A percentile compares a stretch with the other conserved stretches of the same genome.
These are phyloP conservation scores for Cadophora luteo-olivacea DNA, from an alignment of 2,329 filamentous ascomycete species.

Conservation along the genomic window DNA sequence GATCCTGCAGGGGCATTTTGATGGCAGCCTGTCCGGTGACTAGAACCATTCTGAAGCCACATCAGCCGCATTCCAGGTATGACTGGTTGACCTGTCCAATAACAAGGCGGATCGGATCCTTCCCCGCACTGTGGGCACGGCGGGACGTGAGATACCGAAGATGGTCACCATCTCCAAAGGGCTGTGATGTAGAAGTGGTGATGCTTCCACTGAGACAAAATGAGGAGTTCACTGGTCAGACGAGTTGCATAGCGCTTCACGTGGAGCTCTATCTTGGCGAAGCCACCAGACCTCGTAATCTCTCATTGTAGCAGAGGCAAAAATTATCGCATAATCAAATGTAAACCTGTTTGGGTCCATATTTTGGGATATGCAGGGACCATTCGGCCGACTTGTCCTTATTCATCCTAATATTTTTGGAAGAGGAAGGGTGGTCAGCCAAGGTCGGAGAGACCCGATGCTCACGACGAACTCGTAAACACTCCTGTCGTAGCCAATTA, in stretches of 20 bases:
- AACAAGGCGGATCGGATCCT: conserved; percentile 18
- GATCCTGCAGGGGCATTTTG: conserved; percentile 9
- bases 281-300: conserved; percentile 15
- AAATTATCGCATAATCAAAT: background rate
- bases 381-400: background rate
- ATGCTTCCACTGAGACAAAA: conserved; percentile 7
- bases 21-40: conserved; percentile 36
- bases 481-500: background rate
- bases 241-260: background rate
- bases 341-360: background rate
- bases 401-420: background rate
- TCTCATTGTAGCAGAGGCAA: background rate
- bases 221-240: conserved; percentile 5
- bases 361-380: background rate
- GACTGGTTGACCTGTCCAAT: conserved; percentile 28
- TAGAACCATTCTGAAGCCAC: conserved; percentile 26
- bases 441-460: background rate
- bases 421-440: conserved; percentile 7
- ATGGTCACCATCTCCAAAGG: conserved; percentile 25
- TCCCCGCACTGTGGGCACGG: conserved; percentile 20
- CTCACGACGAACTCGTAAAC: conserved; percentile 7
- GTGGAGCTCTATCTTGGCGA: conserved; percentile 1
- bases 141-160: conserved; percentile 17
- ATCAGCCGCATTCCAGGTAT: conserved; percentile 35
- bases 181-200: conserved; percentile 10